These are phyloP conservation scores for Ophiocordyceps camponoti-rufipedis DNA, from an alignment of 2,329 filamentous ascomycete genomes.

Conservation along the genomic window DNA sequence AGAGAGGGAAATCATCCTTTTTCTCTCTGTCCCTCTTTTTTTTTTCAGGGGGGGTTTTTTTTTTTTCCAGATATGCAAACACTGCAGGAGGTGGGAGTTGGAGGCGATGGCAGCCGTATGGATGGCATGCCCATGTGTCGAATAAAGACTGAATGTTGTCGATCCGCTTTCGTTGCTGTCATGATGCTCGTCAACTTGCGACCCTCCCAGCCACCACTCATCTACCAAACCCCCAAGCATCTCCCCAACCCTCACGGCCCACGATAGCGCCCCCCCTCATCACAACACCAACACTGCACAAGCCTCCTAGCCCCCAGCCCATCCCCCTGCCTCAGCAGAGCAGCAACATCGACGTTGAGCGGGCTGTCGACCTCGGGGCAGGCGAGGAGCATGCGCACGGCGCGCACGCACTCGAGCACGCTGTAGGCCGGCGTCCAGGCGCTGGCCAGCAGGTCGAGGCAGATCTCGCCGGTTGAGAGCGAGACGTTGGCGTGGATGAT, in stretches of 20 bases:
- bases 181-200: no score
- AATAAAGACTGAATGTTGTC: no score
- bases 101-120: no score
- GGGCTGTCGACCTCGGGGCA: constrained; percentile 57
- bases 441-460: constrained; percentile 66
- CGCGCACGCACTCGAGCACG: constrained; percentile 54
- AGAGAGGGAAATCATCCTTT: no score
- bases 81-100: no score
- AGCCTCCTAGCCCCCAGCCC: constrained; percentile 46
- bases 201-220: no score
- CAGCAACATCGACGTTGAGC: constrained; percentile 63
- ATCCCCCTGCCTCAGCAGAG: constrained; percentile 51
- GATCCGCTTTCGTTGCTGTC: no score
- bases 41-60: no score
- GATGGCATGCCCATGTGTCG: no score
- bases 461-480: constrained; percentile 68
- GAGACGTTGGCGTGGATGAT: constrained; percentile 71
- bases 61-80: no score
- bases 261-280: constrained; percentile 16
- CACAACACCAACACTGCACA: constrained; percentile 50
- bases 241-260: constrained; percentile 10
- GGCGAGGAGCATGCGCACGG: constrained; percentile 45
- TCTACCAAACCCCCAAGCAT: no score
- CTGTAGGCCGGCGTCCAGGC: constrained; percentile 79
- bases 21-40: no score